Conservation (phyloP, 305 asterid species). For the Solanum aculeatissimum region DNA sequence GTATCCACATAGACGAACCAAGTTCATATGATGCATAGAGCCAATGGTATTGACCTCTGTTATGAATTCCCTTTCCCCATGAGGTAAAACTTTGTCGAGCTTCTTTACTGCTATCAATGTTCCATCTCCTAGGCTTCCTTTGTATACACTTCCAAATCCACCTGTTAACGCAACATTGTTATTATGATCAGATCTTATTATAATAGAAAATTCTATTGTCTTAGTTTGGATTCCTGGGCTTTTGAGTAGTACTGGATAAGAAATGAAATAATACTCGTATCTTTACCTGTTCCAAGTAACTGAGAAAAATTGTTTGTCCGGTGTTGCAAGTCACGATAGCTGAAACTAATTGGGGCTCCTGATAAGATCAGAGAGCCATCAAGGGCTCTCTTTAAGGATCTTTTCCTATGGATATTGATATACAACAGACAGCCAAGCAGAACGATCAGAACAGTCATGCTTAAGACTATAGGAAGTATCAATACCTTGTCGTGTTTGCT, state of each 20-base stretch:
- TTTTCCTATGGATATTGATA: slow-evolving; percentile 33
- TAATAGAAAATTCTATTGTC: not conserved
- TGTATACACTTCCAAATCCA: slow-evolving; percentile 81
- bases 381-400: slow-evolving; percentile 45
- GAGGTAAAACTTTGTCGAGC: slow-evolving; percentile 73
- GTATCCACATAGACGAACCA: slow-evolving; percentile 72
- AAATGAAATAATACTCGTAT: not conserved
- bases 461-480: slow-evolving; percentile 62
- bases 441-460: slow-evolving; percentile 45
- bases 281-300: slow-evolving; percentile 65
- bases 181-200: not conserved
- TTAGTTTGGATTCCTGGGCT: not conserved
- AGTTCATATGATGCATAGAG: slow-evolving; percentile 88
- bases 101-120: slow-evolving; percentile 71
- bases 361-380: slow-evolving; percentile 51
- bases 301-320: slow-evolving; percentile 52
- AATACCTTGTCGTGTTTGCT: slow-evolving; percentile 34
- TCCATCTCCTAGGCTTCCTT: slow-evolving; percentile 64
- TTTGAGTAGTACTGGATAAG: not conserved
- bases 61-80: slow-evolving; percentile 72
- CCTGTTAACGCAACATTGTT: slow-evolving; percentile 29
- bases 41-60: slow-evolving; percentile 84
- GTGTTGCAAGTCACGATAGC: slow-evolving; percentile 52
- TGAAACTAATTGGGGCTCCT: slow-evolving; percentile 60
- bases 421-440: slow-evolving; percentile 51